Conservation (phyloP, 306 rosid genomes). For the Erythrophleum fordii region DNA sequence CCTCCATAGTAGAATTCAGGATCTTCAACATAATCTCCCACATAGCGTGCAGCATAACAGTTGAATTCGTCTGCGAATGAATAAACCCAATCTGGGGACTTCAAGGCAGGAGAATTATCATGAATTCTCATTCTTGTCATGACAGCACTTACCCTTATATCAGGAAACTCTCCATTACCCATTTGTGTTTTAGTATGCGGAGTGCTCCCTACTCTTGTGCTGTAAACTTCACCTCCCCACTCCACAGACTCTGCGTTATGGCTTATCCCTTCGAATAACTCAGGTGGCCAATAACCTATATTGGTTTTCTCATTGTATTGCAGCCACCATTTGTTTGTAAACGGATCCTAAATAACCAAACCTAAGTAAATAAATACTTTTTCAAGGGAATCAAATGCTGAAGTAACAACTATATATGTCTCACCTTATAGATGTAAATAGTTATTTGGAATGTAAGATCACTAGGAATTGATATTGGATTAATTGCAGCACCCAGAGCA, state of each 20-base stretch:
- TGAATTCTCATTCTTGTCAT: conserved; percentile 60
- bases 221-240: conserved; percentile 86
- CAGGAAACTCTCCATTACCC: conserved; percentile 61
- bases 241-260: conserved; percentile 61
- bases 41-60: conserved; percentile 47
- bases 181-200: conserved; percentile 71
- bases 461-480: conserved; percentile 45
- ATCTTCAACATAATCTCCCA: conserved; percentile 55
- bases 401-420: not conserved
- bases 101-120: conserved; percentile 54
- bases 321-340: conserved; percentile 72
- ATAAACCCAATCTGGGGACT: conserved; percentile 49
- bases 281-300: conserved; percentile 73
- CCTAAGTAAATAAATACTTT: too few species aligned
- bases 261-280: conserved; percentile 42
- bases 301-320: conserved; percentile 56
- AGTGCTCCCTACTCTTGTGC: conserved; percentile 42
- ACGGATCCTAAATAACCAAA: conserved; percentile 47
- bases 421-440: conserved; percentile 56
- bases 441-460: conserved; percentile 51
- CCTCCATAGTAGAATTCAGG: conserved; percentile 74
- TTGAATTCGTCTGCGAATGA: conserved; percentile 51
- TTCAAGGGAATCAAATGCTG: not conserved
- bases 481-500: conserved; percentile 60
- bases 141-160: conserved; percentile 21